Percentiles rank a stretch among this genome's conserved stretches.
phyloP scores from a whole-genome alignment of 2,329 filamentous ascomycete genomes.

The Hypoxylon sp. region DNA sequence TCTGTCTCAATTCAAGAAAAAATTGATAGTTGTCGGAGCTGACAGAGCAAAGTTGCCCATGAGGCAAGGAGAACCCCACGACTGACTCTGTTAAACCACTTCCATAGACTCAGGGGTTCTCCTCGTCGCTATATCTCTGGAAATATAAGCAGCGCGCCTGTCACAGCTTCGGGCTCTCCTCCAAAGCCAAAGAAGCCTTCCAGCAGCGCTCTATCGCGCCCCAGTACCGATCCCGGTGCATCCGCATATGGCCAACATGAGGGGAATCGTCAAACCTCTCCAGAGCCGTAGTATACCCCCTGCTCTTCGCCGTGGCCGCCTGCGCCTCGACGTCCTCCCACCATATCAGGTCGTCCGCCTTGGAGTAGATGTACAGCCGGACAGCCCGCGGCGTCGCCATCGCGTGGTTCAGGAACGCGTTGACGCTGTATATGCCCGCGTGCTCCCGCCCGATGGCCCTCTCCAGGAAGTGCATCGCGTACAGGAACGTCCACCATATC shows the following conservation, averaged over 20 bases:
- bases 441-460: conserved; percentile 56
- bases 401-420: conserved; percentile 54
- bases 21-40: not conserved
- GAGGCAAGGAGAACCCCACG: not conserved
- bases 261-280: conserved; percentile 68
- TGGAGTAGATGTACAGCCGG: conserved; percentile 70
- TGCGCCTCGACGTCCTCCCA: conserved; percentile 69
- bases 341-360: conserved; percentile 67
- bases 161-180: conserved; percentile 6
- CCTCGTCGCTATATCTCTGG: not conserved
- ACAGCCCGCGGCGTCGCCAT: conserved; percentile 55
- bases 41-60: not conserved
- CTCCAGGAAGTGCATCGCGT: conserved; percentile 53
- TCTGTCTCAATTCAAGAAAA: not conserved
- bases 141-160: not conserved
- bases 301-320: conserved; percentile 59
- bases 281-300: conserved; percentile 63
- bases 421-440: conserved; percentile 56
- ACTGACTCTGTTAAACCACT: not conserved
- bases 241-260: conserved; percentile 72
- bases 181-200: conserved; percentile 42
- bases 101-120: not conserved
- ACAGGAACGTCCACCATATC: conserved; percentile 61
- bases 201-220: conserved; percentile 53
- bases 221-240: conserved; percentile 71